Evolutionary conservation across 352 stramenopile genomes (phyloP), one percentile per base, ranked within the genome.

Genomic region (Detonula confervacea): DNA sequence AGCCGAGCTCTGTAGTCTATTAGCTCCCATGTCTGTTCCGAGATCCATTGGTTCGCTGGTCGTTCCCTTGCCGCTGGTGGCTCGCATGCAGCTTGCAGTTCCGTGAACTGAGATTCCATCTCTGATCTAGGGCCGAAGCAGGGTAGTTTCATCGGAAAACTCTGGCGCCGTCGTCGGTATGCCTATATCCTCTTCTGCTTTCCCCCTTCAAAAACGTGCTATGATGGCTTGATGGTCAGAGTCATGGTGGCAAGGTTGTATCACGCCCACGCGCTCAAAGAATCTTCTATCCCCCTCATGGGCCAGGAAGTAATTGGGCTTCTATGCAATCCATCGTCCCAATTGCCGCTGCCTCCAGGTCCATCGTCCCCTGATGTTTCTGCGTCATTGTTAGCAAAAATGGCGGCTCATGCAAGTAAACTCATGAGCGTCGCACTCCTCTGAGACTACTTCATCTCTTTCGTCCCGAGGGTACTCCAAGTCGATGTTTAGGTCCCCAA

Each of bases 401-500:
- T 55, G 46, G 11, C 2, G 5, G 16, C 9, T 27, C 33, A 63
- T 66, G 29, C 59, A 29, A 1, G 29, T 27, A 1, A 79, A 2
- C 25, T 39, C 52, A 7, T 33, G 35, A 0, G 22, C 33, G 20
- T 72, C 60, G 1, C n/a, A 27, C 35, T 46, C 9, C 35, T 71
- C 46, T n/a, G 70, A 42, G 57, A 73, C 66, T 20, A 16, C n/a
- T 9, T 74, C 72, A 5, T 73, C 72, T 37, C 63, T 46, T 11
- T 51, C 27, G 14, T 20, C 51, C 24, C 51, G 39, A 22, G 62
- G 72, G 42, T 16, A 18, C 12, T 46, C 52, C 6, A 81, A 42
- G 44, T 80, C 62, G 37, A 47, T 35, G 46, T 80, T 80, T 2
- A 80, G 27, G 39, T 80, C 62, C 7, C 62, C 62, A 22, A 80